A percentile compares a stretch with the other conserved stretches of the same genome.
Evolutionary conservation across 768 basidiomycete genomes (phyloP).

Genomic region (Tricholoma flavovirens): DNA sequence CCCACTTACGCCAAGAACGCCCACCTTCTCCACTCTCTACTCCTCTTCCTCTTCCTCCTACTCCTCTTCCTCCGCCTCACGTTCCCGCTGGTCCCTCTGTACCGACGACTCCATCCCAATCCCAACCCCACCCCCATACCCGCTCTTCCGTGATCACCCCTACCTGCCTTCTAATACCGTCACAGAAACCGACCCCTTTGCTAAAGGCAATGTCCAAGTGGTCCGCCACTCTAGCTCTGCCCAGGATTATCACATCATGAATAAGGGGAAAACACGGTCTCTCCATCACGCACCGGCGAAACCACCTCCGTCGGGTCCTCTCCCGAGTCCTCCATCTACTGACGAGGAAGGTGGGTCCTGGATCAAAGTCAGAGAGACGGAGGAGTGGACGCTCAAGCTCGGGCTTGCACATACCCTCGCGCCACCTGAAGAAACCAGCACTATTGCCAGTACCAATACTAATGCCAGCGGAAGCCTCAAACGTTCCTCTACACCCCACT

Average conservation of each 20-base stretch:
- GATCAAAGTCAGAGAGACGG: neutral
- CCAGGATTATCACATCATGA: neutral
- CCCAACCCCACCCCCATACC: slow-evolving; percentile 4
- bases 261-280: neutral
- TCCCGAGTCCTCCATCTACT: neutral
- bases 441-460: neutral
- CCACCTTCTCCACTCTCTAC: neutral
- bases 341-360: neutral
- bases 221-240: slow-evolving; percentile 13
- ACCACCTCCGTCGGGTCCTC: neutral
- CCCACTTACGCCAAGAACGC: neutral
- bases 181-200: slow-evolving; percentile 17
- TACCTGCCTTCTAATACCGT: slow-evolving; percentile 7
- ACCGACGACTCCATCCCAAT: slow-evolving; percentile 11
- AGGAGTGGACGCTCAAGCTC: neutral
- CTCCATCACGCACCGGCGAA: neutral
- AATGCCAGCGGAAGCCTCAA: neutral
- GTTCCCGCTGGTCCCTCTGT: slow-evolving; percentile 12
- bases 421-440: neutral
- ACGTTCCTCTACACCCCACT: neutral
- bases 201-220: slow-evolving; percentile 20
- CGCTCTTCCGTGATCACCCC: slow-evolving; percentile 9
- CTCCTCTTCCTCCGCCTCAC: neutral
- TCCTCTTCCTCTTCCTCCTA: neutral
- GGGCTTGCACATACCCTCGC: neutral